phyloP scores from a whole-genome alignment of 768 basidiomycete genomes.

The Rhodosporidiobolus odoratus region DNA sequence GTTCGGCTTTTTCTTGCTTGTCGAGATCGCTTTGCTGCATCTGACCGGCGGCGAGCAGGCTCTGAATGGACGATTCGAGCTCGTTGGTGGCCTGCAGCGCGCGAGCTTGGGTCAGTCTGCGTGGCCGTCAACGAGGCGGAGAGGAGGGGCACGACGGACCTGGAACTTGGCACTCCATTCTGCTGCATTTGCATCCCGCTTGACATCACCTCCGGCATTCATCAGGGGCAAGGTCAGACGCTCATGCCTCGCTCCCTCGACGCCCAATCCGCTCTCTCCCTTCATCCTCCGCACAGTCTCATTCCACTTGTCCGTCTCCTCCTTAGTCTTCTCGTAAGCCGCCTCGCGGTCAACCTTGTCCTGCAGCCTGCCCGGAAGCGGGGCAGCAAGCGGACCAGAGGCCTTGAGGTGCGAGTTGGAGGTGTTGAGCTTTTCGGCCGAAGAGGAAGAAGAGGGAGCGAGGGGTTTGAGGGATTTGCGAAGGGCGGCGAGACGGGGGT shows the following conservation, averaged over 20 bases:
- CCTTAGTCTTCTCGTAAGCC: conserved; percentile 87
- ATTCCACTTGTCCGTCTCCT: conserved; percentile 89
- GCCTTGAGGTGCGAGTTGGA: conserved; percentile 36
- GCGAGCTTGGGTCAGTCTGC: too few species aligned
- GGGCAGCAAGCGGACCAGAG: conserved; percentile 60
- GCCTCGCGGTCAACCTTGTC: conserved; percentile 88
- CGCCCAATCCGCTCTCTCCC: conserved; percentile 57
- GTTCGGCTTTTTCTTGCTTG: conserved; percentile 73
- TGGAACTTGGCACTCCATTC: conserved; percentile 79
- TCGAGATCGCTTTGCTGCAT: conserved; percentile 71
- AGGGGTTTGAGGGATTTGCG: conserved; percentile 41
- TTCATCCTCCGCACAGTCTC: conserved; percentile 85
- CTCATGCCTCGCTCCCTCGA: conserved; percentile 39
- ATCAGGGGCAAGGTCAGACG: conserved; percentile 37
- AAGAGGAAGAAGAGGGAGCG: conserved; percentile 15
- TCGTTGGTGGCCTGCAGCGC: conserved; percentile 60
- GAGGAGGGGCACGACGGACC: conserved; percentile 49
- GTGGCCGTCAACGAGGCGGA: not conserved
- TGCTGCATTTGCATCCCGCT: conserved; percentile 56
- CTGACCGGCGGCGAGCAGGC: conserved; percentile 71
- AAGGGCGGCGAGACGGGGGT: conserved; percentile 43
- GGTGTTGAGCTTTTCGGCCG: conserved; percentile 15
- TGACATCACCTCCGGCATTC: conserved; percentile 24
- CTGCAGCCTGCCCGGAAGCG: conserved; percentile 76
- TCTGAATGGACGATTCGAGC: conserved; percentile 76